Conservation (phyloP, 352 stramenopile species). For the Phytophthora citrophthora region DNA sequence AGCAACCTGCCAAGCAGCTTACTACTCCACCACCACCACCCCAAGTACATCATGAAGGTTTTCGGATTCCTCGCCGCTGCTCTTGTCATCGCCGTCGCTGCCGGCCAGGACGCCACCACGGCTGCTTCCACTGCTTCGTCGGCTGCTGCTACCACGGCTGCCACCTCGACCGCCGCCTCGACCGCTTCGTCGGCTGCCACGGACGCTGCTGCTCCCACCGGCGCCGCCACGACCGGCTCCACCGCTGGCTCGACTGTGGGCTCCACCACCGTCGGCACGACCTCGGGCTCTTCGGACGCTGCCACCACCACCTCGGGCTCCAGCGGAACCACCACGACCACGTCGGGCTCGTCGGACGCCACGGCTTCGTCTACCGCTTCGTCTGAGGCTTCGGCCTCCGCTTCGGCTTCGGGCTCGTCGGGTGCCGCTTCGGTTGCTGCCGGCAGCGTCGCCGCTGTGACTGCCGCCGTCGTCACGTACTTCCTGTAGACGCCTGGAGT, state of each 20-base stretch:
- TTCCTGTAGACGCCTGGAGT: conserved; percentile 34
- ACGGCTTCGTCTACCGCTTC: conserved; percentile 21
- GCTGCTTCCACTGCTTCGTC: conserved; percentile 16
- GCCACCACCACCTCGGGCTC: conserved; percentile 24
- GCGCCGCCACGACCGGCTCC: conserved; percentile 12
- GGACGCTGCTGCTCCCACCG: conserved; percentile 10
- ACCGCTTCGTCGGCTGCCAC: conserved; percentile 16
- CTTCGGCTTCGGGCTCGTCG: conserved; percentile 34
- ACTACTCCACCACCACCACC: conserved; percentile 10
- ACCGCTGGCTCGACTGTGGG: conserved; percentile 22
- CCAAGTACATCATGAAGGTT: conserved; percentile 45
- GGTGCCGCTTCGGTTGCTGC: conserved; percentile 37
- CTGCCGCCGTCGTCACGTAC: conserved; percentile 36
- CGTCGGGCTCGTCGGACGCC: conserved; percentile 19
- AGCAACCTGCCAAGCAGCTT: conserved; percentile 47
- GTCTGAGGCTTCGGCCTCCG: conserved; percentile 15
- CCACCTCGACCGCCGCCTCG: conserved; percentile 19
- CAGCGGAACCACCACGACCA: conserved; percentile 19
- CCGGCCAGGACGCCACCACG: conserved; percentile 27
- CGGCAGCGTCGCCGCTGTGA: conserved; percentile 37
- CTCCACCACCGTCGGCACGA: conserved; percentile 30
- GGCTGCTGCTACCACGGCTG: conserved; percentile 14
- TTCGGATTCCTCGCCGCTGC: conserved; percentile 51
- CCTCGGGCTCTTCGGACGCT: conserved; percentile 23
- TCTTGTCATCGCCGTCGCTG: conserved; percentile 41